These are phyloP conservation scores for Yamadazyma olivae DNA, from an alignment of 805 yeast genomes.

Conservation along the genomic window DNA sequence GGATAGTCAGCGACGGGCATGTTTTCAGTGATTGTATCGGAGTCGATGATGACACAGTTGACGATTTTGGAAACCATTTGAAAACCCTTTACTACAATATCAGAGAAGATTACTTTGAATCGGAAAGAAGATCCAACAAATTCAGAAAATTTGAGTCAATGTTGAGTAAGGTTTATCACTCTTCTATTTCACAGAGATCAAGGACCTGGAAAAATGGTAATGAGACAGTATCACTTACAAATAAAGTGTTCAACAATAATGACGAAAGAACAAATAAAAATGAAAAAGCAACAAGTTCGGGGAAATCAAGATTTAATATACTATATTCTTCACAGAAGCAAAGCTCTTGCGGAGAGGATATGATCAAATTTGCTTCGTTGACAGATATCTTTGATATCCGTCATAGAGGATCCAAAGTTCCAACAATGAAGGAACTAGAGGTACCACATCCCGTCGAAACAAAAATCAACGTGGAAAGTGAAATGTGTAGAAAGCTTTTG, in stretches of 20 bases:
- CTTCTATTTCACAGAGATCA: too few species aligned
- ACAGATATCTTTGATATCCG: conserved; percentile 30
- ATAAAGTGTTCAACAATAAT: not conserved
- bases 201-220: not conserved
- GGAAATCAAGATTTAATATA: not conserved
- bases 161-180: not conserved
- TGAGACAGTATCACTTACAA: not conserved
- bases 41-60: conserved; percentile 55
- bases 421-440: conserved; percentile 17
- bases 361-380: conserved; percentile 32
- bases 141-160: not conserved
- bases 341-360: conserved; percentile 9
- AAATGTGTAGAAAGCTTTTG: conserved; percentile 33
- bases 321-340: too few species aligned
- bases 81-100: conserved; percentile 35
- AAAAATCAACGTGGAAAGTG: conserved; percentile 28
- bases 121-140: not conserved
- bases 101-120: not conserved
- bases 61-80: conserved; percentile 43
- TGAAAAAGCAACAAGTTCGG: not conserved
- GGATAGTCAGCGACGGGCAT: conserved; percentile 64
- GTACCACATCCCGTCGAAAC: conserved; percentile 34
- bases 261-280: not conserved
- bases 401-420: conserved; percentile 12
- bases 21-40: conserved; percentile 64